Base-by-base conservation (phyloP, 768 basidiomycete species). In the Russula abietina region DNA sequence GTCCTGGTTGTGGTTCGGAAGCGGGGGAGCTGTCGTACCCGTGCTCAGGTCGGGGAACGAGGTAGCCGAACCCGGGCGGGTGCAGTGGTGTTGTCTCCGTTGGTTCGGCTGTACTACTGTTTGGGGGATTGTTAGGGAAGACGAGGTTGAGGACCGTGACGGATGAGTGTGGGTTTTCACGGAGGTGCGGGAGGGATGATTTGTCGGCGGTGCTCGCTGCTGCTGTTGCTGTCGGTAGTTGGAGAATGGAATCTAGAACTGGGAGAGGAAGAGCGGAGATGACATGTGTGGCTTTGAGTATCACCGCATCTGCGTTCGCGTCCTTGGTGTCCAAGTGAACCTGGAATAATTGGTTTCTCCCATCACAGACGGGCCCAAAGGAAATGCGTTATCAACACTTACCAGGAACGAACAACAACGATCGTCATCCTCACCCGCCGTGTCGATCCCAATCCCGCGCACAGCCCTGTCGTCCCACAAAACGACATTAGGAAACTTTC, bases 41-140 rank as follows among this genome's bases (percentile, higher is more conserved):
- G 5, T 72, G 72, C 36, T 74, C 75, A 0, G 89, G 85, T 17
- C 94, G 89, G 0, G 95, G 93, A 57, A 97, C 81, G 70, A 99
- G 87, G 76, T 94, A 98, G 10, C 96, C 96, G 71, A 98, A 99
- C 4, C 96, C 96, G 2, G 80, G 79, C 0, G 93, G 93, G 68
- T 93, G 88, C 54, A 95, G 79, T 26, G 71, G 69, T 26, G 71
- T 61, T 75, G 7, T 14, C 2, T 19, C 3, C 17, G 16, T 52
- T 7, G 50, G 70, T 39, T 68, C n/a, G 4, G n/a, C 51, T 57
- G 26, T 76, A 72, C 33, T 81, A 22, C 12, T 12, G n/a, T n/a
- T 32, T 14, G 71, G 65, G 71, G 59, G 36, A 33, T 72, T 70
- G 50, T 84, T 70, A 49, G 84, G 76, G 76, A 96, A 98, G 66